phyloP scores from a whole-genome alignment of 2,329 filamentous ascomycete genomes.

The Penicillium hesseltinei region DNA sequence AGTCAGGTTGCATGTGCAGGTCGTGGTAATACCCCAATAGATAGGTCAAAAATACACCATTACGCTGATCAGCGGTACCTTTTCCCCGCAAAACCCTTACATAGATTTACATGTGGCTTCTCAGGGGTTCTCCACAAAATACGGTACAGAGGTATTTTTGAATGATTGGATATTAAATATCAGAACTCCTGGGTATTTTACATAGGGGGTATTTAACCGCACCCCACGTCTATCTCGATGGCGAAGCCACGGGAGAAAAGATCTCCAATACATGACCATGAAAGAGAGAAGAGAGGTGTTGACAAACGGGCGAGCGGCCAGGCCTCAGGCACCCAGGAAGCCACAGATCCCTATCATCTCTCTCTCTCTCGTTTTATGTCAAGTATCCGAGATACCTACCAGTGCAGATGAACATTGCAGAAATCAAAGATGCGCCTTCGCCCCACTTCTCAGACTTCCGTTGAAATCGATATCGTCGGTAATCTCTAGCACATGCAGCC shows the following conservation, averaged over 20 bases:
- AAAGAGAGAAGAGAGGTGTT: not conserved
- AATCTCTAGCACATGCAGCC: not conserved
- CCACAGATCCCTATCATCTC: not conserved
- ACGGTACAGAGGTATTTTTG: not conserved
- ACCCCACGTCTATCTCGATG: not conserved
- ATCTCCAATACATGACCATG: not conserved
- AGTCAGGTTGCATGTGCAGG: not conserved
- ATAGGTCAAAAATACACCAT: constrained; percentile 1
- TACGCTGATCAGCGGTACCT: not conserved
- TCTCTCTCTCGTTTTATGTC: not conserved
- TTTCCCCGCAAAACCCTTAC: not conserved
- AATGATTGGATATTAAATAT: not conserved
- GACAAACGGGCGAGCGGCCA: not conserved
- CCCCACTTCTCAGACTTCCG: constrained; percentile 2
- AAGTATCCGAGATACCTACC: not conserved
- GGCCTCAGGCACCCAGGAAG: not conserved
- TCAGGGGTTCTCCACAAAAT: not conserved
- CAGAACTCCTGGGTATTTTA: constrained; percentile 1
- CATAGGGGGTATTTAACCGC: not conserved
- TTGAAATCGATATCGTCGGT: not conserved
- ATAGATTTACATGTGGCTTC: not conserved
- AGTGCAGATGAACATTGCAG: constrained; percentile 2
- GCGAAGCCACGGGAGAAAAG: not conserved
- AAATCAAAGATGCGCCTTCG: constrained; percentile 3
- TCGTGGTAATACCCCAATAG: constrained; percentile 1